Base-by-base conservation (phyloP, 805 yeast genomes). In the Metschnikowia kofuensis region DNA sequence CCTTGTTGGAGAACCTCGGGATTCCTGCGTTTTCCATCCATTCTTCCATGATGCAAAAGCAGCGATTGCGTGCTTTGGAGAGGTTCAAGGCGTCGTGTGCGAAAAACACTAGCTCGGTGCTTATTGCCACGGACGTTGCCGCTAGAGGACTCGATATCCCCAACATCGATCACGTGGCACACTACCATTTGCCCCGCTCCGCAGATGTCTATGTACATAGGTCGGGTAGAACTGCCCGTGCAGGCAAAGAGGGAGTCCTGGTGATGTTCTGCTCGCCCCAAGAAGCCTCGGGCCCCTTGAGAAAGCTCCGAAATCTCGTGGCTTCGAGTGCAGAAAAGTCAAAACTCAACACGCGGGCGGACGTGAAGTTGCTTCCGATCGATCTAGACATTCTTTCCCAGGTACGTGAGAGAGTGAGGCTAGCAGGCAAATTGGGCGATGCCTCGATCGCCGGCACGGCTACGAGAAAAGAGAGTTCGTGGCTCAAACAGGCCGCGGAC, bases 181-280 rank as follows among this genome's bases (percentile, higher is more conserved):
- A 94, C 67, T 94, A 92, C 63, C 97, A 94, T 68, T 76, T 94
- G 53, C 98, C 99, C 10, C 77, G 98, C 53, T 77, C 95, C 13
- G 97, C 97, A 0, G 99, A 94, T 62, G 83, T 89, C 44, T 94
- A 94, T 63, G 84, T 94, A 57, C 99, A 94, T 68, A 79, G 99
- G 66, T 88, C 97, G 1, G 99, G 99, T 52, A 84, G 99, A 78
- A 94, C 99, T n/a, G 98, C 96, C 0, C 85, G 99, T 75, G 97
- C 96, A 1, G 94, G 92, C 0, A 76, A 72, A 42, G 92, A 88
- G 63, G 99, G 99, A 75, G 96, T 94, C n/a, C 86, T 97, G 2
- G 85, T 94, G 43, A 83, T 90, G 80, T 74, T 94, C 46, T 89
- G 97, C 61, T 87, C 96, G 5, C 97, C 97, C 13, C 90, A 87